Conservation (phyloP, 1,139 yeast species). For the Zhuliangozyma parablackwelliae region DNA sequence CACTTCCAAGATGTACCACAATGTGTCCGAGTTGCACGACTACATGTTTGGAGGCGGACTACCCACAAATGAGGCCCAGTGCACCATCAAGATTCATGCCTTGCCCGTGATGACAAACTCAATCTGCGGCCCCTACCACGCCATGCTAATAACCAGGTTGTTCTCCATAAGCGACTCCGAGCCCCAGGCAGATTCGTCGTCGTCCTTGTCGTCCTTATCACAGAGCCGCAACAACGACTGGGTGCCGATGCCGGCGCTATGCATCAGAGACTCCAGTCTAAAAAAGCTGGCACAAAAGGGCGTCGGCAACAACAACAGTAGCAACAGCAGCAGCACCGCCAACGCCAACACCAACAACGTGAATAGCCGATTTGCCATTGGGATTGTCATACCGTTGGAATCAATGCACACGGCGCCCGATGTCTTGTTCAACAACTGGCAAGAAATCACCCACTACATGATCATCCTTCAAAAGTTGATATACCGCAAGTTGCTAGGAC, state of each 20-base stretch:
- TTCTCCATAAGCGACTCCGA: conserved; percentile 37
- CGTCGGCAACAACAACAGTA: conserved; percentile 1
- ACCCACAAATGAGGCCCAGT: conserved; percentile 44
- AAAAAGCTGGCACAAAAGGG: conserved; percentile 9
- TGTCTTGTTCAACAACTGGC: conserved; percentile 47
- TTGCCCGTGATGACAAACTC: conserved; percentile 38
- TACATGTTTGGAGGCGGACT: conserved; percentile 58
- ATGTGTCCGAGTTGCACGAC: conserved; percentile 41
- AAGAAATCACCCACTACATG: conserved; percentile 39
- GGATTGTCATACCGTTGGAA: conserved; percentile 45
- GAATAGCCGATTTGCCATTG: conserved; percentile 44
- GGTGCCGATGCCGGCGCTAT: conserved; percentile 34
- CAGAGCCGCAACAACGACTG: conserved; percentile 14
- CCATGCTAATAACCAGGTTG: conserved; percentile 43
- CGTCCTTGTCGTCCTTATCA: conserved; percentile 4
- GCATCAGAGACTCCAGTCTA: conserved; percentile 19
- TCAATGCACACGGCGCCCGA: conserved; percentile 30
- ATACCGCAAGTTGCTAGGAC: conserved; percentile 29
- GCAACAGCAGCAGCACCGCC: neutral
- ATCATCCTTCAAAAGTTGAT: conserved; percentile 36
- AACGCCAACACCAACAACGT: conserved; percentile 16
- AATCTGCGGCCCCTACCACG: conserved; percentile 23
- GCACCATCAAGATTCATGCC: conserved; percentile 45
- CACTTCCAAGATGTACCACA: conserved; percentile 32
- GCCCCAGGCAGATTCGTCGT: neutral